Base-by-base conservation (phyloP, 495 filamentous ascomycete species). In the Aspergillus taichungensis region DNA sequence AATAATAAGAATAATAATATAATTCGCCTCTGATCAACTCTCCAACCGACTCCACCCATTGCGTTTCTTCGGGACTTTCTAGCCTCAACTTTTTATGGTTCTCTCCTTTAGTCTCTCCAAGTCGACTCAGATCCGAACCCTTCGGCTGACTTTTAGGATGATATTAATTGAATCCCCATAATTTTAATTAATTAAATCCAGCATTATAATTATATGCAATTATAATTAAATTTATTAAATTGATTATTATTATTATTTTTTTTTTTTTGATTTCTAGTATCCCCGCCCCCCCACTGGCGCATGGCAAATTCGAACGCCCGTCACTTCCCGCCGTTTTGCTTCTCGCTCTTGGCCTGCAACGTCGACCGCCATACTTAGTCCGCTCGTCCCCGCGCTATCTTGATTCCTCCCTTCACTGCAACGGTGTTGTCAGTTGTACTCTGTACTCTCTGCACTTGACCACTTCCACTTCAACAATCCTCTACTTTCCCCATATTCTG, bases 31-130 rank as follows among this genome's bases (percentile, higher is more conserved):
- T 28, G 42, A 40, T 40, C 50, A 34, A 24, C 18, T 34, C 32
- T 37, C 39, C 31, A 46, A 44, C 45, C 9, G 45, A 47, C 49
- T 47, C 54, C 54, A 53, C 54, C 42, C 9, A 31, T 40, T 38
- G 40, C 42, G 43, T 50, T 50, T 49, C 43, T 52, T 56, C 54
- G 54, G 54, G 47, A 49, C 50, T 53, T 57, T 53, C 40, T 50
- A 50, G 46, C 46, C 34, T 52, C 43, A 42, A 42, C 46, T 34
- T 45, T 4, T 30, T 33, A 8, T 30, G 30, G 27, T 42, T 29
- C 18, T 8, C 29, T 40, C 36, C 9, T 13, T 37, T 37, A 24
- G 8, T 24, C 18, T 24, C 18, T 4, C 18, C n/a, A n/a, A 24
- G 18, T 24, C 18, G 1, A 24, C 18, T 24, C 18, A 24, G 18